Base-by-base conservation (phyloP, 495 filamentous ascomycete species). In the Patellaria atrata region DNA sequence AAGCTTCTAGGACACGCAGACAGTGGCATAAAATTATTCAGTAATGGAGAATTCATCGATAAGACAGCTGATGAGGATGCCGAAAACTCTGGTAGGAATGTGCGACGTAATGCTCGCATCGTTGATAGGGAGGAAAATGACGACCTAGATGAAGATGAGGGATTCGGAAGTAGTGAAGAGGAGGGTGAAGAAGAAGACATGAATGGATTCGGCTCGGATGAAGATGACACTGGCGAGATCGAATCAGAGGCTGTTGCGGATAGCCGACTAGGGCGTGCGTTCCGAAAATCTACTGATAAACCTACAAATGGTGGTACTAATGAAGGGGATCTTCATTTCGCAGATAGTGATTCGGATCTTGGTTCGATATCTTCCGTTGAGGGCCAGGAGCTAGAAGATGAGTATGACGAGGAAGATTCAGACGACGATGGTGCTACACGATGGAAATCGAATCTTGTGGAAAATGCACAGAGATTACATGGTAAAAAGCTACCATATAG, bases 301-400 rank as follows among this genome's bases (percentile, higher is more conserved):
- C 45, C 30, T 6, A 60, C 51, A 5, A 59, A 64, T 9, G 73
- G 75, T 22, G 77, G 71, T 5, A 27, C 43, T 15, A 13, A 15
- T 10, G 24, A 25, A 4, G 45, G 50, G 25, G 71, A 75, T 33
- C 40, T 94, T 43, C 79, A 71, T n/a, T 97, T 94, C 55, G 86
- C 87, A 1, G 86, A 96, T 48, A 89, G 80, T 48, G 89, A 97
- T 51, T 94, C 87, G 5, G 91, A 96, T 53, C 62, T 96, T 3
- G 89, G 89, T 9, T 94, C 89, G 10, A 58, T 93, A 22, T 91
- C 79, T n/a, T 70, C 68, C 2, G 76, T 63, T 3, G 73, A 71
- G 9, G 71, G 73, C 20, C 64, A 69, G 32, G 63, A 69, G 12
- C 43, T 77, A 2, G 73, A 84, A 14, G 70, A 70, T 17, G 68